Conservation (phyloP, 805 yeast genomes). For the Candida anglica region DNA sequence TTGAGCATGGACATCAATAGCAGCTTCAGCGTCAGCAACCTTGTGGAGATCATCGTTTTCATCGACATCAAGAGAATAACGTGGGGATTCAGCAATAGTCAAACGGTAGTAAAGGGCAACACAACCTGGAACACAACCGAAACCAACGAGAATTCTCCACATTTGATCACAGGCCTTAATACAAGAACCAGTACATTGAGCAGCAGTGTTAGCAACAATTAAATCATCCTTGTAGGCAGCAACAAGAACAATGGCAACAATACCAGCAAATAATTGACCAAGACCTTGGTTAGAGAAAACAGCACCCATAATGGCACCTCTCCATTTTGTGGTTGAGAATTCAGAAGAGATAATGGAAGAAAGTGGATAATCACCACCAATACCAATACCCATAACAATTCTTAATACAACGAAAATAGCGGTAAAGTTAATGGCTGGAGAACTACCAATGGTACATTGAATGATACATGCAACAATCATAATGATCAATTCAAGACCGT, state of each 20-base stretch:
- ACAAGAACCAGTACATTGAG: constrained; percentile 66
- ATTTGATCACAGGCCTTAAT: constrained; percentile 79
- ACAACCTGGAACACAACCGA: constrained; percentile 87
- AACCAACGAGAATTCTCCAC: constrained; percentile 91
- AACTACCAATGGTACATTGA: constrained; percentile 70
- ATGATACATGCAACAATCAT: constrained; percentile 77
- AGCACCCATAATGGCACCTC: constrained; percentile 97
- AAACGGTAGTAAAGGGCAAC: constrained; percentile 86
- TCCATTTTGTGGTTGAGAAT: constrained; percentile 91
- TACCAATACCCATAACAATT: constrained; percentile 91
- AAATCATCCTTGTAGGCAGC: constrained; percentile 71
- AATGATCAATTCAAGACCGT: constrained; percentile 81
- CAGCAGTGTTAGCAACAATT: constrained; percentile 47
- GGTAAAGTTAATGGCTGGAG: constrained; percentile 68
- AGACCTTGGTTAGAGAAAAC: constrained; percentile 96
- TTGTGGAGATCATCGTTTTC: constrained; percentile 53
- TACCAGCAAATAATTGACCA: constrained; percentile 89
- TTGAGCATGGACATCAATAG: constrained; percentile 32
- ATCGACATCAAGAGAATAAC: constrained; percentile 77
- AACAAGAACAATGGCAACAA: constrained; percentile 72
- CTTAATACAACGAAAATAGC: constrained; percentile 76
- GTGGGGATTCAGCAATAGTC: constrained; percentile 93
- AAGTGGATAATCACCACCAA: constrained; percentile 95
- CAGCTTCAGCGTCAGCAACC: constrained; percentile 48
- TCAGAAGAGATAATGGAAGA: constrained; percentile 92